Evolutionary conservation across 2,329 filamentous ascomycete species (phyloP), one percentile per base, ranked within the genome.

Genomic region (Colletotrichum siamense): DNA sequence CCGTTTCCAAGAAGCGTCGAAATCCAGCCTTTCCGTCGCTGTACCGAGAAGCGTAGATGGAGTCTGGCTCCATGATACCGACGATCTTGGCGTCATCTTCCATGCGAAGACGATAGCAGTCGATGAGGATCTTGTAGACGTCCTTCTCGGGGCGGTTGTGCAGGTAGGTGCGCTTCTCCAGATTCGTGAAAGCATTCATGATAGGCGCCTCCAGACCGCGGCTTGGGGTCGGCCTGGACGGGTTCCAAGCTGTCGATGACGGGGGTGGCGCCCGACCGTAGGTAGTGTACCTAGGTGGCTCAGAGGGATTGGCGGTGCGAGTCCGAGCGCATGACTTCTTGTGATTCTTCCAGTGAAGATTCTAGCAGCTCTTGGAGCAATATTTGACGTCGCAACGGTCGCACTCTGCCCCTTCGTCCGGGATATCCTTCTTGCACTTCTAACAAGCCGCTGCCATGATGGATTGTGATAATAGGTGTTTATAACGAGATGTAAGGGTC

Each of bases 311-410:
- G 16, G 16, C 12, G 52, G n/a, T 28, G 39, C 61, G 69, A 13
- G 69, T 39, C 36, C 16, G 64, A 66, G 79, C 79, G 81, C 88
- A 90, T 10, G 80, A 76, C 74, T 85, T 85, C 79, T 88, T 88
- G 81, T 91, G 89, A 4, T 18, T 30, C 77, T 88, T 88, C 88
- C 87, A 91, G 79, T 91, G 84, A 3, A 81, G 79, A 77, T 87
- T 89, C 80, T 91, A 87, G 82, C 90, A 91, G 44, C 87, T 85
- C 28, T 83, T 83, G 57, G 87, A 88, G 84, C 90, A 92, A 82
- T 91, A 91, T 30, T 69, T 28, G 12, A 62, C 55, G 26, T 70
- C 68, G 55, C 68, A 70, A 18, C 57, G 55, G 13, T 70, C 57
- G 18, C 68, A 52, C 9, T 59, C 22, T 59, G 32, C 34, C 34